These are phyloP conservation scores for Solanum appendiculatum DNA, from an alignment of 257 asterid species.

Conservation along the genomic window DNA sequence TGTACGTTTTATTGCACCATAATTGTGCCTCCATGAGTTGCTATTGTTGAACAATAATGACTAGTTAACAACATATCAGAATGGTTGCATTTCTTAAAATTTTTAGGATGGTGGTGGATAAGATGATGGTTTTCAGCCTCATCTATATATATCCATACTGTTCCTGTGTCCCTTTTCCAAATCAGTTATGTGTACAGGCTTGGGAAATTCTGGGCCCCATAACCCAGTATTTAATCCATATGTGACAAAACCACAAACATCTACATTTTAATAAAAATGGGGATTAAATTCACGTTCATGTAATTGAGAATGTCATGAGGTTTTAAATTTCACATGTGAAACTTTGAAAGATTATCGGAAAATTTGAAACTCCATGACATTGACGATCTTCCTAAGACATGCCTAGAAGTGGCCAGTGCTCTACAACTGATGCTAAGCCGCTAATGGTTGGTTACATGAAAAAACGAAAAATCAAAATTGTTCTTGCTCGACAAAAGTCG, in stretches of 20 bases:
- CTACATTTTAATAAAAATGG: not conserved
- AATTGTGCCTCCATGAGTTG: slow-evolving; percentile 13
- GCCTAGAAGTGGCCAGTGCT: not conserved
- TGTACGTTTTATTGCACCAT: slow-evolving; percentile 4
- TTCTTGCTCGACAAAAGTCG: not conserved
- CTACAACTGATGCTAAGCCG: not conserved
- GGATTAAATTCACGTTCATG: not conserved
- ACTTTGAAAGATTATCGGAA: not conserved
- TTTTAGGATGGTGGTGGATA: not conserved
- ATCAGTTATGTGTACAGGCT: not conserved
- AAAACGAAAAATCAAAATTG: not conserved
- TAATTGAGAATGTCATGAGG: not conserved
- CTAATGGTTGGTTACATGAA: not conserved
- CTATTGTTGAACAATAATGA: not conserved
- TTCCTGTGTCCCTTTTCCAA: not conserved
- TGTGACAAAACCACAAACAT: not conserved
- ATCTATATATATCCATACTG: not conserved
- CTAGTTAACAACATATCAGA: not conserved
- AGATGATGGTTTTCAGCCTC: not conserved
- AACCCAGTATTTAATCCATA: not conserved
- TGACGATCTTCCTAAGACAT: not conserved
- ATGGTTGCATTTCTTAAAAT: not conserved
- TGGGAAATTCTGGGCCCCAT: not conserved
- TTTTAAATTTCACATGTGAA: not conserved
- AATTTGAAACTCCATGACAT: not conserved